These are phyloP conservation scores for Nothophaeocryptopus gaeumannii DNA, from an alignment of 2,329 filamentous ascomycete genomes.

Conservation along the genomic window DNA sequence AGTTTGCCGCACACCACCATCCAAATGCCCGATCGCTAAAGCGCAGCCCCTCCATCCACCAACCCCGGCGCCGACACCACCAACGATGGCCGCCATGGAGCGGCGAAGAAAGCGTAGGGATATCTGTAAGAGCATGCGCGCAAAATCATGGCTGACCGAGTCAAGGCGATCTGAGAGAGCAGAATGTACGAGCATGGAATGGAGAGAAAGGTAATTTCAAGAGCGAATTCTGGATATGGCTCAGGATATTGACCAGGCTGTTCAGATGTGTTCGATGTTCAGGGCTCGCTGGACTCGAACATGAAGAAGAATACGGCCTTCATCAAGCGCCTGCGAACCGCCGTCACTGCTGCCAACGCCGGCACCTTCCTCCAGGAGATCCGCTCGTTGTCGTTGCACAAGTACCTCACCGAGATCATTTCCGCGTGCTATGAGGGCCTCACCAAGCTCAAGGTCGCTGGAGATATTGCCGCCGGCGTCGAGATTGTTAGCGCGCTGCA, in stretches of 20 bases:
- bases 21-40: slow-evolving; percentile 38
- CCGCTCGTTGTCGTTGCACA: slow-evolving; percentile 83
- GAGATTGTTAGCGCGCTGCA: slow-evolving; percentile 94
- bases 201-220: slow-evolving; percentile 70
- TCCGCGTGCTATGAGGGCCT: slow-evolving; percentile 93
- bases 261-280: slow-evolving; percentile 73
- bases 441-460: slow-evolving; percentile 83
- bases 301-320: slow-evolving; percentile 98
- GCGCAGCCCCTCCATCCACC: slow-evolving; percentile 20
- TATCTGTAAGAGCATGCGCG: background rate
- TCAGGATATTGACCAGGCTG: background rate
- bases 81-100: slow-evolving; percentile 44
- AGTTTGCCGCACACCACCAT: slow-evolving; percentile 29
- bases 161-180: slow-evolving; percentile 80
- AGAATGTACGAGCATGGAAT: slow-evolving; percentile 85
- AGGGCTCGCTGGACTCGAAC: slow-evolving; percentile 82
- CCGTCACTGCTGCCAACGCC: slow-evolving; percentile 75
- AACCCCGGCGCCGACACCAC: slow-evolving; percentile 18
- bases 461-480: slow-evolving; percentile 87
- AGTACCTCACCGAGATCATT: slow-evolving; percentile 95
- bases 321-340: slow-evolving; percentile 91
- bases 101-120: slow-evolving; percentile 48
- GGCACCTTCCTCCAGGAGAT: slow-evolving; percentile 87
- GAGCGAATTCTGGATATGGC: no score
- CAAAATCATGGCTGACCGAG: slow-evolving; percentile 15